Evolutionary conservation across 2,329 filamentous ascomycete genomes (phyloP), one percentile per base, ranked within the genome.

Genomic region (Colletotrichum sp.): DNA sequence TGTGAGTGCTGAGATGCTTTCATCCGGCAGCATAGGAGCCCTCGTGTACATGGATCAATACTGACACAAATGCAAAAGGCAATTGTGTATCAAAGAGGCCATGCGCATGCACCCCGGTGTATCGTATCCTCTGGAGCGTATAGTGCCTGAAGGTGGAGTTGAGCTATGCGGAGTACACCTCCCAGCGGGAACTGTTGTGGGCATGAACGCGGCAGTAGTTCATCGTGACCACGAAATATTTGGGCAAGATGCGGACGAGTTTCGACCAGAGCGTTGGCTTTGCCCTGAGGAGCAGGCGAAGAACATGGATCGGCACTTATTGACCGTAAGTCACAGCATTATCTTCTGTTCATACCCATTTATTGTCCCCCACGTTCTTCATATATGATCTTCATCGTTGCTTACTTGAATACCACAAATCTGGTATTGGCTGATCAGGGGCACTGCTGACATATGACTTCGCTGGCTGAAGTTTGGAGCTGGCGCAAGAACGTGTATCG

Each of bases 311-410:
- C 55, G 55, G 8, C 21, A 59, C 13, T 28, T 26, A 28, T 59
- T 59, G 13, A 26, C 55, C 26, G 55, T 59, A 18, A 26, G 55
- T 59, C 13, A 6, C 26, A 18, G 5, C 55, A 3, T 6, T 24
- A 3, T 16, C 24, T 59, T 28, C 0, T 26, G 21, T 18, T 59
- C 10, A 59, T 28, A 21, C 44, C 2, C 9, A 2, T 13, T 13
- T 18, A 16, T 1, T 28, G 24, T 0, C 1, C 55, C 15, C 9
- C 0, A 57, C 13, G 0, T 0, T n/a, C 39, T 44, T n/a, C 0
- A n/a, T n/a, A 9, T 9, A 15, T 39, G 0, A 10, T 12, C 39
- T 44, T n/a, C 18, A 44, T 44, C 9, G 5, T 44, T n/a, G 39
- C 39, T 0, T 44, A n/a, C 9, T n/a, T n/a, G 1, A 9, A 44